Base-by-base conservation (phyloP, 1,284 basidiomycete genomes). In the Irpex lacteus region DNA sequence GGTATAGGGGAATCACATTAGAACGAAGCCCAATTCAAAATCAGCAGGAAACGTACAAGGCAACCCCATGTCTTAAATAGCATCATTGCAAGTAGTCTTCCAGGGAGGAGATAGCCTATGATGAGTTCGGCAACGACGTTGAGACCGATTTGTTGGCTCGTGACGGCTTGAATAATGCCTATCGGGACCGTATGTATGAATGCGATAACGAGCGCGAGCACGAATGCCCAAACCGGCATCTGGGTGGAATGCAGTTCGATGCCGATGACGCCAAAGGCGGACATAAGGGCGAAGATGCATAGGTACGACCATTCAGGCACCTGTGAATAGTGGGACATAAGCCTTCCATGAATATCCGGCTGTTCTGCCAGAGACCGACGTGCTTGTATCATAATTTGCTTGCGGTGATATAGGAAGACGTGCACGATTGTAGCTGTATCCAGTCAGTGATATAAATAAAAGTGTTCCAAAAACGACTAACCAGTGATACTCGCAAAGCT, bases 341-440 rank as follows among this genome's bases (percentile, higher is more conserved):
- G 80, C n/a, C 86, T 81, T n/a, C 86, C 86, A 75, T 97, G 94
- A 62, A 97, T 88, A 77, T 97, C 95, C 13, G 92, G 91, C 67
- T 92, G 88, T 70, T 94, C 92, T 53, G 83, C 74, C 70, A 90
- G 80, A 11, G 87, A 83, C 36, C 85, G 81, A 18, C 91, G 79
- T 0, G 88, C 82, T 66, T 87, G 85, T 5, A 80, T 77, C 81
- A 86, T 87, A 64, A 96, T 91, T 69, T 90, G 85, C 70, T 88
- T 89, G 65, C 93, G 90, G 81, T 92, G 91, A 76, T 90, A 91
- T n/a, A 96, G 80, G 65, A 85, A 80, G 0, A 91, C 89, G 74
- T 96, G 93, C 13, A 89, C 88, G 63, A 91, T 72, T 5, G 88
- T 81, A 69, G 77, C 65, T 49, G 60, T 21, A 26, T 38, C 3